A percentile compares a stretch with the other conserved stretches of the same genome.
These are phyloP conservation scores for Arctostaphylos glauca DNA, from an alignment of 148 eudicot genomes.

Conservation along the genomic window DNA sequence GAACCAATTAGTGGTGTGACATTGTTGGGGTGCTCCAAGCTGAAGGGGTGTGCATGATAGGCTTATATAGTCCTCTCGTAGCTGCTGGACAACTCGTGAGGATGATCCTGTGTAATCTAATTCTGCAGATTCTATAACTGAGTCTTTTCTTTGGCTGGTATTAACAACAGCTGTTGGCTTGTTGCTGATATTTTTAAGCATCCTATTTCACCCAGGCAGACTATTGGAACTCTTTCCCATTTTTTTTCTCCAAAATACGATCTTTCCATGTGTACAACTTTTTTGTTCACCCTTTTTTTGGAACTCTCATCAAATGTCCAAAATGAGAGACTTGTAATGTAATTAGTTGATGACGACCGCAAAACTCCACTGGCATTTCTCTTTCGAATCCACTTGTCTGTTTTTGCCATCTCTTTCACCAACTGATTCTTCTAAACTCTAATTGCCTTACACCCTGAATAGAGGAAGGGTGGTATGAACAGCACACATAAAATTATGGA, in stretches of 20 bases:
- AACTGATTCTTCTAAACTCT: no score
- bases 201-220: neutral
- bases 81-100: neutral
- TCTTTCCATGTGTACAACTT: neutral
- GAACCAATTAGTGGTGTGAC: neutral
- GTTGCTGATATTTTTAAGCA: neutral
- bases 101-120: neutral
- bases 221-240: neutral
- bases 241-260: neutral
- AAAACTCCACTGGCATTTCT: no score
- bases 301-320: no score
- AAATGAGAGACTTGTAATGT: no score
- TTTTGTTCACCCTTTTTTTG: neutral
- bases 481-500: no score
- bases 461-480: no score
- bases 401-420: no score
- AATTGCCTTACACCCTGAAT: no score
- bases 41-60: neutral
- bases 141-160: neutral
- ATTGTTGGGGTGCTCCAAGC: neutral
- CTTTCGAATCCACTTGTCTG: no score
- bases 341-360: no score
- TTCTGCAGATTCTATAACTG: neutral
- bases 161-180: neutral
- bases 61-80: neutral